Percentiles rank a stretch among this genome's conserved stretches.
Conservation (phyloP, 345 rosid species). For the Conringia planisiliqua region DNA sequence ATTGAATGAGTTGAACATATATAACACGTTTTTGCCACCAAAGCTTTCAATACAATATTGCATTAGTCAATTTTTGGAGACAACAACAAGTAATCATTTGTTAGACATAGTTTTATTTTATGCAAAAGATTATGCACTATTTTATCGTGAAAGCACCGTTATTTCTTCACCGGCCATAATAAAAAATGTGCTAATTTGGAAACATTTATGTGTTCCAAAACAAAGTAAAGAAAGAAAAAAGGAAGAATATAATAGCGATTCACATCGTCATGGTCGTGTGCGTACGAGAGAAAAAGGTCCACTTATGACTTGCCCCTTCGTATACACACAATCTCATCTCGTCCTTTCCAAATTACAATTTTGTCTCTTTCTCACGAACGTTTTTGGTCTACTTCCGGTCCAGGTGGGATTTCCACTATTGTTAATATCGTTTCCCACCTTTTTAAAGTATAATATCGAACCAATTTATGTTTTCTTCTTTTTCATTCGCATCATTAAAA, state of each 20-base stretch:
- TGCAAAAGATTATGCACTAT: background rate
- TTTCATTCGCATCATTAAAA: background rate
- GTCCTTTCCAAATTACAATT: slow-evolving; percentile 5
- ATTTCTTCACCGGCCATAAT: slow-evolving; percentile 9
- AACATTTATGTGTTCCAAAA: slow-evolving; percentile 8
- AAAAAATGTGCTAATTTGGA: slow-evolving; percentile 15
- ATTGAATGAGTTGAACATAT: background rate
- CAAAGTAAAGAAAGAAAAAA: background rate
- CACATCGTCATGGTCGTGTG: slow-evolving; percentile 17
- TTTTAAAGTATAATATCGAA: background rate
- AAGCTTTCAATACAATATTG: background rate
- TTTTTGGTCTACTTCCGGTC: slow-evolving; percentile 10
- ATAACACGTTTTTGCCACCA: background rate
- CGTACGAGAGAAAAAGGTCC: slow-evolving; percentile 7
- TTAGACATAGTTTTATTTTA: background rate
- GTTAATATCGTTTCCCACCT: background rate
- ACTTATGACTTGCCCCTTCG: slow-evolving; percentile 29
- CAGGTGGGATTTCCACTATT: slow-evolving; percentile 15
- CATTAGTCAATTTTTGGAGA: background rate
- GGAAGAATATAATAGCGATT: background rate
- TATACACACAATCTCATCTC: slow-evolving; percentile 18
- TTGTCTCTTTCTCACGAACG: slow-evolving; percentile 24
- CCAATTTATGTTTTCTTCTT: background rate
- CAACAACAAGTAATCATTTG: background rate
- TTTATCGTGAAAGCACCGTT: background rate